phyloP scores from a whole-genome alignment of 306 rosid genomes.

The Dicorynia guianensis region DNA sequence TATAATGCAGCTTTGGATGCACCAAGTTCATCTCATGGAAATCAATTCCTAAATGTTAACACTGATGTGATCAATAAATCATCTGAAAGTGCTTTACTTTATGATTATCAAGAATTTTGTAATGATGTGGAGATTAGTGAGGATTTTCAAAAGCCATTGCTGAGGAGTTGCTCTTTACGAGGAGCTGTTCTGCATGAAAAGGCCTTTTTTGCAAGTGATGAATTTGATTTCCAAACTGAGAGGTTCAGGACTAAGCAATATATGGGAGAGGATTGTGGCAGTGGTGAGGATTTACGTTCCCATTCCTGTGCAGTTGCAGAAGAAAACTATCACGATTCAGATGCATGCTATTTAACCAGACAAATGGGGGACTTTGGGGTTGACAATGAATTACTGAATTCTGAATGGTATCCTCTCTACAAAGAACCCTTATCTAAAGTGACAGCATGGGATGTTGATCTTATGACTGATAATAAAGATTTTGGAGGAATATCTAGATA shows the following conservation, averaged over 20 bases:
- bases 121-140: constrained; percentile 44
- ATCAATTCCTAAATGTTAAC: constrained; percentile 48
- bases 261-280: constrained; percentile 40
- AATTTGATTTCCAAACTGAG: constrained; percentile 47
- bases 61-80: constrained; percentile 43
- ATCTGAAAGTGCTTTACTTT: constrained; percentile 43
- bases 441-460: constrained; percentile 49
- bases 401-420: constrained; percentile 45
- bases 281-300: constrained; percentile 38
- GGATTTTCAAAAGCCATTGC: constrained; percentile 60
- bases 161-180: constrained; percentile 63
- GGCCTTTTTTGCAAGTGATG: constrained; percentile 51
- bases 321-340: constrained; percentile 46
- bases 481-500: constrained; percentile 43
- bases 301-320: constrained; percentile 44
- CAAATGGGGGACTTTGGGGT: constrained; percentile 42
- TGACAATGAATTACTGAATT: constrained; percentile 45
- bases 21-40: constrained; percentile 52
- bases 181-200: constrained; percentile 51
- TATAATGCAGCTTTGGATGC: constrained; percentile 48
- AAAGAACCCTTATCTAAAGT: constrained; percentile 44
- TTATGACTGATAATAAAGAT: constrained; percentile 46
- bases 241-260: constrained; percentile 51
- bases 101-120: constrained; percentile 43
- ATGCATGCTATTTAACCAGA: constrained; percentile 40